Evolutionary conservation across 2,329 filamentous ascomycete species (phyloP), one percentile per base, ranked within the genome.

Genomic region (Aureobasidium musti): DNA sequence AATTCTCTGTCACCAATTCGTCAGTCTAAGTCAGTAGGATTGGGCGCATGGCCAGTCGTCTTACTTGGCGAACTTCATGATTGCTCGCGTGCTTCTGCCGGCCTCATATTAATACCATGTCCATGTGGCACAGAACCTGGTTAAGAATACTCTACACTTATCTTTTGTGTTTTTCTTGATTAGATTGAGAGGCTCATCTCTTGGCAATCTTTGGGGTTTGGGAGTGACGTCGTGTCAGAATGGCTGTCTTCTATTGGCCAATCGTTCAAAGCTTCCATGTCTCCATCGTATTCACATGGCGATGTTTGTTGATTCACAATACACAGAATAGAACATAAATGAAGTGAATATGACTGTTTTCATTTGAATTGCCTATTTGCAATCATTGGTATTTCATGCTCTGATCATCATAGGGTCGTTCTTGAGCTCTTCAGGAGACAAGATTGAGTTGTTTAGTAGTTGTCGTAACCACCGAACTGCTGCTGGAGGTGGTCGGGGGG

Each of bases 1-100:
- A 97, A 84, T 80, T 96, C 91, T 75, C 85, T 87, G 17, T 14
- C 43, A 14, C 37, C 28, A 23, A 33, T 53, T 49, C n/a, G 50
- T 69, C 57, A 69, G 59, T 50, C 23, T 11, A 11, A 41, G 45
- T 47, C 43, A 39, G 8, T 19, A 35, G 23, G n/a, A 28, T 45
- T 19, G 28, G 10, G 37, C 10, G 13, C n/a, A 47, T 45, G 11
- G 39, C 26, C 37, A 37, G 6, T 26, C 33, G 30, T 59, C 68
- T 54, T 57, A 69, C 69, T 73, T 73, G 45, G 70, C 71, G 56
- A 71, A 73, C 57, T 72, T 72, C 71, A 72, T 72, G 59, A 13
- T 54, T 50, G 37, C 47, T 45, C 71, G 65, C 59, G 71, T 71
- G 49, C 30, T 39, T 30, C 17, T n/a, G 17, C 3, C 30, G 3